Evolutionary conservation across 2,329 filamentous ascomycete genomes (phyloP).

Genomic region (Didymella arachidicola): DNA sequence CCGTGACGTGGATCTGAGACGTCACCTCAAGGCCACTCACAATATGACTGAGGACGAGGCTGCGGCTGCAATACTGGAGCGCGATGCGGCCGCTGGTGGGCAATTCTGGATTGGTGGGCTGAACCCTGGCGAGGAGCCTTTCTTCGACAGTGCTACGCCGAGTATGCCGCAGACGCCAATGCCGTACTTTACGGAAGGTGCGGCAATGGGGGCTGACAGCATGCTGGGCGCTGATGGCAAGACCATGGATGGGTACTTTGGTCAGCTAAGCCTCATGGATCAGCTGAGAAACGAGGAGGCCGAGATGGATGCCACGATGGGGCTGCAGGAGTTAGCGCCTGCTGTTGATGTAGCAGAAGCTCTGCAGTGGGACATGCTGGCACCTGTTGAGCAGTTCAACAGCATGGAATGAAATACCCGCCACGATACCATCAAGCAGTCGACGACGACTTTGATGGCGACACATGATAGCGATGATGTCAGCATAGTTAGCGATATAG

Average conservation of each 20-base stretch:
- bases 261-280: slow-evolving; percentile 17
- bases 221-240: slow-evolving; percentile 8
- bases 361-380: slow-evolving; percentile 36
- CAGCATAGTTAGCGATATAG: slow-evolving; percentile 2
- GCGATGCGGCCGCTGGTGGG: slow-evolving; percentile 52
- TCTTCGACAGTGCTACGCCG: slow-evolving; percentile 24
- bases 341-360: slow-evolving; percentile 32
- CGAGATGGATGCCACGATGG: slow-evolving; percentile 39
- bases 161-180: slow-evolving; percentile 46
- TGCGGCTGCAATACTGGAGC: slow-evolving; percentile 51
- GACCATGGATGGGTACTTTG: slow-evolving; percentile 18
- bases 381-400: slow-evolving; percentile 39
- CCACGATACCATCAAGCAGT: not conserved
- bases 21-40: slow-evolving; percentile 61
- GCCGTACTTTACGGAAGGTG: slow-evolving; percentile 30
- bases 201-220: slow-evolving; percentile 1
- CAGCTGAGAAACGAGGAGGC: slow-evolving; percentile 31
- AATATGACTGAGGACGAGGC: slow-evolving; percentile 45
- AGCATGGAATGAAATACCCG: slow-evolving; percentile 1
- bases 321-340: slow-evolving; percentile 28
- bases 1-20: slow-evolving; percentile 64
- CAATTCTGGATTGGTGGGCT: slow-evolving; percentile 57
- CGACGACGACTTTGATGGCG: not conserved
- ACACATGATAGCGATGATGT: not conserved
- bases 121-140: slow-evolving; percentile 28